Evolutionary conservation across 306 rosid genomes (phyloP), one percentile per base, ranked within the genome.

Genomic region (Lathyrus oleraceus): DNA sequence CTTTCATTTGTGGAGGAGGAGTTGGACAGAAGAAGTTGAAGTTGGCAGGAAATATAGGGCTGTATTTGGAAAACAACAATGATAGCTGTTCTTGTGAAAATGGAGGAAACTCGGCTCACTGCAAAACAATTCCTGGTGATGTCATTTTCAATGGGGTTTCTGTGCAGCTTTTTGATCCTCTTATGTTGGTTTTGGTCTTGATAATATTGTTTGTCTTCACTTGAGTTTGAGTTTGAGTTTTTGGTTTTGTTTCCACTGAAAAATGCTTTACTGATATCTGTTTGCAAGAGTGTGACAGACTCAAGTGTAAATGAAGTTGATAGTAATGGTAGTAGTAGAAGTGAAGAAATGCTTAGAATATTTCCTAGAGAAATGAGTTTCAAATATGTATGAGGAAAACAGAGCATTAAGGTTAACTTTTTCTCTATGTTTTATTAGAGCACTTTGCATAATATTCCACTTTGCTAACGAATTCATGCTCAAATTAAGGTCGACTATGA

Each of bases 11-110:
- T 76, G 82, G 21, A n/a, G 30, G 1, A 60, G 8, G 27, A 75
- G 16, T 76, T 32, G 90, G 87, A 14, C 57, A 64, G 19, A 28
- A 32, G 8, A 88, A 81, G 72, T 61, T 85, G 1, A 92, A 80
- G 82, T 15, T 92, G 23, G 75, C 23, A 36, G 96, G 96, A 19
- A 92, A 92, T 82, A 78, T 68, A 45, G 72, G 78, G 14, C 88
- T 92, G 0, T 92, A 92, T 72, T 75, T 76, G 49, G 92, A 10
- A 17, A 32, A 5, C 38, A 17, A 52, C 21, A 53, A 61, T 16
- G 25, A 66, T 49, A 48, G 57, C 17, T 13, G 23, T 0, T 64
- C 39, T 23, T 19, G n/a, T 0, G 71, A 45, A 39, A 73, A 67
- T 40, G 71, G 59, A 12, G 54, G 67, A 45, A 47, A 71, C 6